These are phyloP conservation scores for Leccinum incarnatum DNA, from an alignment of 768 basidiomycete genomes.

Conservation along the genomic window DNA sequence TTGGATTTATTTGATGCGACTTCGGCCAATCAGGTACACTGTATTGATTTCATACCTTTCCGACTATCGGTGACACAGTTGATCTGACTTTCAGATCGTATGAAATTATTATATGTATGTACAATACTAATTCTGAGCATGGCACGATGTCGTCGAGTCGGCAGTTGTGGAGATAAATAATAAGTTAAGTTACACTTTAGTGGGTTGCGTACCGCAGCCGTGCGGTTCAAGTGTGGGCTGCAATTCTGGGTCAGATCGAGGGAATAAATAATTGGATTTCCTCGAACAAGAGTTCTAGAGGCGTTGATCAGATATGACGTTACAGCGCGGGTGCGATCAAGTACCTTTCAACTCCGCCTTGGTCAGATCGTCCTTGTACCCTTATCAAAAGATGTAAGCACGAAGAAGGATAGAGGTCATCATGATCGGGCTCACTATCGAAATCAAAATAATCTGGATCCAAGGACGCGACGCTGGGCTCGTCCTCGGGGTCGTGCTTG, in stretches of 20 bases:
- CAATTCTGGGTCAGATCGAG: constrained; percentile 42
- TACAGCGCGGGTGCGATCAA: not conserved
- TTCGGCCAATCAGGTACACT: constrained; percentile 9
- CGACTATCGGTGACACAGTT: not conserved
- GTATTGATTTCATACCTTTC: constrained; percentile 5
- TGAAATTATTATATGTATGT: constrained; percentile 24
- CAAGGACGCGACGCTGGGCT: constrained; percentile 77
- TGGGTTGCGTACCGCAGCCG: not conserved
- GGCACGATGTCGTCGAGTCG: not conserved
- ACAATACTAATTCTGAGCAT: constrained; percentile 15
- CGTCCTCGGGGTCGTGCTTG: constrained; percentile 86
- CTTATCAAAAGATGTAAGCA: constrained; percentile 30
- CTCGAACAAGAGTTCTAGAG: constrained; percentile 66
- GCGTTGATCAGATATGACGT: constrained; percentile 7
- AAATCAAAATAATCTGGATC: constrained; percentile 89
- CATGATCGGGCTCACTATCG: constrained; percentile 53
- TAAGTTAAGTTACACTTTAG: not conserved
- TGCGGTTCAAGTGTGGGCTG: not conserved
- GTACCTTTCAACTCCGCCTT: constrained; percentile 69
- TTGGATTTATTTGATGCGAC: constrained; percentile 6
- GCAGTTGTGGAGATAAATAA: not conserved
- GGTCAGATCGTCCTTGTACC: constrained; percentile 72
- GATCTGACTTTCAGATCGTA: constrained; percentile 12
- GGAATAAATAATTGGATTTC: constrained; percentile 79
- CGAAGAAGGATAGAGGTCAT: not conserved